Conservation (phyloP, 2,329 filamentous ascomycete genomes). For the Zymoseptoria pseudotritici region DNA sequence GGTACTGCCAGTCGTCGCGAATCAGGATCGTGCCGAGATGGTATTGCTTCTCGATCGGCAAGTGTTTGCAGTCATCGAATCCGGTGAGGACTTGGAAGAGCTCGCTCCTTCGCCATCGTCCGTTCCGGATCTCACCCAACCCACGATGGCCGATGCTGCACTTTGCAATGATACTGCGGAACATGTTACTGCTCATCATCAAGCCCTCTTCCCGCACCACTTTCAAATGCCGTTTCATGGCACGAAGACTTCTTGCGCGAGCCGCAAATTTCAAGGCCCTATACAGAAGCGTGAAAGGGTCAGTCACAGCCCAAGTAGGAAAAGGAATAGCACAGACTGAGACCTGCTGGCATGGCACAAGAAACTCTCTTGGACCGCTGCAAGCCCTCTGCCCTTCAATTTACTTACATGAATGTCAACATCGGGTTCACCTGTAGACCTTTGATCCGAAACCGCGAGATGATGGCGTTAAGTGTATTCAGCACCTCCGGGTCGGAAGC, state of each 20-base stretch:
- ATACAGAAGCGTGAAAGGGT: too few species aligned
- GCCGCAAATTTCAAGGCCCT: conserved; percentile 30
- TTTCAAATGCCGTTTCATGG: conserved; percentile 29
- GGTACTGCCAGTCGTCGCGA: conserved; percentile 26
- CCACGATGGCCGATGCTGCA: conserved; percentile 31
- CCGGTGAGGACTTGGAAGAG: conserved; percentile 30
- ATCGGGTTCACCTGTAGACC: conserved; percentile 16
- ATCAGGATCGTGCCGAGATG: conserved; percentile 28
- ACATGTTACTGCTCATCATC: conserved; percentile 22
- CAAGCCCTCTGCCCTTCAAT: too few species aligned
- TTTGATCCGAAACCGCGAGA: conserved; percentile 21
- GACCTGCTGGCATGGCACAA: too few species aligned
- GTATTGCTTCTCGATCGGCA: conserved; percentile 23
- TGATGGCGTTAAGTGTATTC: conserved; percentile 20
- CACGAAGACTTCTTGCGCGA: conserved; percentile 20
- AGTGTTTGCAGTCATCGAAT: conserved; percentile 23
- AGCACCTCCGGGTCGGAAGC: conserved; percentile 26
- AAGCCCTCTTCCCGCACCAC: conserved; percentile 12
- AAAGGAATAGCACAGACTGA: too few species aligned
- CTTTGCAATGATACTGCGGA: conserved; percentile 31
- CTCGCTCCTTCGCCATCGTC: conserved; percentile 29
- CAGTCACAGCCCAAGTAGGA: too few species aligned
- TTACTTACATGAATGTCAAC: conserved; percentile 14
- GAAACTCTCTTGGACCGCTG: too few species aligned
- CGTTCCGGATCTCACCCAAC: conserved; percentile 32